Evolutionary conservation across 345 rosid species (phyloP).

Genomic region (Physaria fendleri): DNA sequence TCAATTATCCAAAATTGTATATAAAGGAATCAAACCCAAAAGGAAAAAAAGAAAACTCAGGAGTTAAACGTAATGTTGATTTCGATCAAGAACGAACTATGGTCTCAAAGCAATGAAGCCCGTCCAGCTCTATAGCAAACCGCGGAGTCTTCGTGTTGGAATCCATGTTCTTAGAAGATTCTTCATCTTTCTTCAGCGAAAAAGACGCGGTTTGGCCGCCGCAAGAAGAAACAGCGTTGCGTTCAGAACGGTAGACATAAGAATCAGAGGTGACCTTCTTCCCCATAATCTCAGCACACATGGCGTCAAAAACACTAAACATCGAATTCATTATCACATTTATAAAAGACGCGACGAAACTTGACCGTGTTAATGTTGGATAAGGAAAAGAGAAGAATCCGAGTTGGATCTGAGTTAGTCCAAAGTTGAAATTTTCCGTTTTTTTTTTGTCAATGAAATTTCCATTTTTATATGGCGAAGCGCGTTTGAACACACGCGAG

Average conservation of each 20-base stretch:
- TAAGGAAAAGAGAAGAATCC: slow-evolving; percentile 22
- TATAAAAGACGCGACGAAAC: slow-evolving; percentile 30
- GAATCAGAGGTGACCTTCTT: slow-evolving; percentile 29
- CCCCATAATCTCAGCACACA: slow-evolving; percentile 58
- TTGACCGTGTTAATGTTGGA: slow-evolving; percentile 24
- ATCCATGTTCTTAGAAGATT: not conserved
- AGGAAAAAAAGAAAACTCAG: not conserved
- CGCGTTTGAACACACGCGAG: not conserved
- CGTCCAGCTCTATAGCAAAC: slow-evolving; percentile 56
- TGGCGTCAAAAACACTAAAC: slow-evolving; percentile 62
- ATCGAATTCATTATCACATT: slow-evolving; percentile 54
- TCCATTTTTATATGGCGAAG: no score
- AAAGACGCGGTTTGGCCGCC: slow-evolving; percentile 5
- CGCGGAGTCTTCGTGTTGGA: slow-evolving; percentile 27
- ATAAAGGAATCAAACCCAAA: not conserved
- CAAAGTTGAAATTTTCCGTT: slow-evolving; percentile 19
- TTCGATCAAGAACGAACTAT: slow-evolving; percentile 29
- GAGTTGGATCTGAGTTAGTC: slow-evolving; percentile 16
- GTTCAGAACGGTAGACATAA: slow-evolving; percentile 13
- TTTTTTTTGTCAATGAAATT: not conserved
- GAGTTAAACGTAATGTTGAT: not conserved
- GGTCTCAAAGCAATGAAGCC: slow-evolving; percentile 67
- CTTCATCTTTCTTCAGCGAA: slow-evolving; percentile 14
- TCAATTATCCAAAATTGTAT: not conserved
- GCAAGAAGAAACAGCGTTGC: slow-evolving; percentile 8